Conservation (phyloP, 495 filamentous ascomycete genomes). For the Tuber umbilicatum region DNA sequence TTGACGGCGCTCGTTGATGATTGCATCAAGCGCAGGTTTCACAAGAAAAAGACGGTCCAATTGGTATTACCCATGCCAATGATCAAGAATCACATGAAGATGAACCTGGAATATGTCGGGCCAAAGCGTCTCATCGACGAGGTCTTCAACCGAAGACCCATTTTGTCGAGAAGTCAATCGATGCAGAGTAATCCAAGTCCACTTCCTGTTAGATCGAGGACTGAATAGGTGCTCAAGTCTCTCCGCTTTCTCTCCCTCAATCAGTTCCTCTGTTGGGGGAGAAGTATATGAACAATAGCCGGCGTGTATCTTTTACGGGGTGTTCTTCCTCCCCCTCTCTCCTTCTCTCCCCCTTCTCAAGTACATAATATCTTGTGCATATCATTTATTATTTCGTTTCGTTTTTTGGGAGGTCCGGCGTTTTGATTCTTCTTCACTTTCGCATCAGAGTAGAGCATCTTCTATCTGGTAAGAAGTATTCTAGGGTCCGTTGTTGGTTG, state of each 20-base stretch:
- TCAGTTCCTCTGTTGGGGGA: neutral
- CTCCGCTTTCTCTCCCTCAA: neutral
- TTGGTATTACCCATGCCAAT: constrained; percentile 53
- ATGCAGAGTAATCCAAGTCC: constrained; percentile 44
- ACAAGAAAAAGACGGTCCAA: constrained; percentile 56
- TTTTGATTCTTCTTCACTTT: constrained; percentile 8
- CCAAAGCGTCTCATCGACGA: constrained; percentile 72
- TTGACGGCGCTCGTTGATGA: constrained; percentile 88
- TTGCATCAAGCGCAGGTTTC: constrained; percentile 75
- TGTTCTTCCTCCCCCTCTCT: neutral
- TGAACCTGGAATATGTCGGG: constrained; percentile 60
- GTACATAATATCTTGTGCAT: constrained; percentile 13
- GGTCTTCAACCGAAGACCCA: constrained; percentile 60
- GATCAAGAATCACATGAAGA: constrained; percentile 53
- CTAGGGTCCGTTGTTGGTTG: neutral
- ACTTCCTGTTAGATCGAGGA: constrained; percentile 44
- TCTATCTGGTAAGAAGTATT: neutral
- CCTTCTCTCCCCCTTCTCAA: neutral
- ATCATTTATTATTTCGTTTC: constrained; percentile 4
- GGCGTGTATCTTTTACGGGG: neutral
- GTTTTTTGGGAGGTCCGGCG: constrained; percentile 7
- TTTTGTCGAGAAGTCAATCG: constrained; percentile 41
- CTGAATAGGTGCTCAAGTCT: constrained; percentile 43
- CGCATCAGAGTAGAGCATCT: neutral
- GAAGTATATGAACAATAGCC: neutral